phyloP scores from a whole-genome alignment of 2,329 filamentous ascomycete species.

The Fusarium chaquense region DNA sequence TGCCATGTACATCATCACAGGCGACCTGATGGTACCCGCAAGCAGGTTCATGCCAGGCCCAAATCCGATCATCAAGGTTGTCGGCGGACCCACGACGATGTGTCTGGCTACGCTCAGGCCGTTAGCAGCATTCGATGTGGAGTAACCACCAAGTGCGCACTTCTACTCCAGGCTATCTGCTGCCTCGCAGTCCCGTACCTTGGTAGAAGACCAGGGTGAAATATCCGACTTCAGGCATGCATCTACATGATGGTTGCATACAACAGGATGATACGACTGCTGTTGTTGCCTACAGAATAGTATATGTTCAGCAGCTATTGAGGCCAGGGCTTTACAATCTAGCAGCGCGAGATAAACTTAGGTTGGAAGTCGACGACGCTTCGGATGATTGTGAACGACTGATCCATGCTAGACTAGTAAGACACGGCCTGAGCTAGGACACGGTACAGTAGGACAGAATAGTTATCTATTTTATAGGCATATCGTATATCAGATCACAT shows the following conservation, averaged over 20 bases:
- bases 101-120: constrained; percentile 36
- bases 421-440: constrained; percentile 11
- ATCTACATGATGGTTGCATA: not conserved
- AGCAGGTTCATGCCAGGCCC: constrained; percentile 14
- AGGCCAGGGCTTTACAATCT: not conserved
- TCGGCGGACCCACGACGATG: constrained; percentile 28
- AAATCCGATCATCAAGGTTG: constrained; percentile 40
- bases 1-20: not conserved
- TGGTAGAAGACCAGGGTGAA: constrained; percentile 7
- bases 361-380: constrained; percentile 4
- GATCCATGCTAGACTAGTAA: constrained; percentile 10
- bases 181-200: constrained; percentile 3
- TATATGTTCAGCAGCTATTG: not conserved
- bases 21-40: not conserved
- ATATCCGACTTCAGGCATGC: not conserved
- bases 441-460: not conserved
- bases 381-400: constrained; percentile 4
- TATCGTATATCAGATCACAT: constrained; percentile 34
- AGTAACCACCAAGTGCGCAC: constrained; percentile 25
- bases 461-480: constrained; percentile 30
- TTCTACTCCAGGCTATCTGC: constrained; percentile 28
- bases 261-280: not conserved
- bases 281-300: not conserved
- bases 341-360: not conserved
- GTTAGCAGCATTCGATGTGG: constrained; percentile 37